Conservation (phyloP, 2,329 filamentous ascomycete genomes). For the Monosporascus sp. region DNA sequence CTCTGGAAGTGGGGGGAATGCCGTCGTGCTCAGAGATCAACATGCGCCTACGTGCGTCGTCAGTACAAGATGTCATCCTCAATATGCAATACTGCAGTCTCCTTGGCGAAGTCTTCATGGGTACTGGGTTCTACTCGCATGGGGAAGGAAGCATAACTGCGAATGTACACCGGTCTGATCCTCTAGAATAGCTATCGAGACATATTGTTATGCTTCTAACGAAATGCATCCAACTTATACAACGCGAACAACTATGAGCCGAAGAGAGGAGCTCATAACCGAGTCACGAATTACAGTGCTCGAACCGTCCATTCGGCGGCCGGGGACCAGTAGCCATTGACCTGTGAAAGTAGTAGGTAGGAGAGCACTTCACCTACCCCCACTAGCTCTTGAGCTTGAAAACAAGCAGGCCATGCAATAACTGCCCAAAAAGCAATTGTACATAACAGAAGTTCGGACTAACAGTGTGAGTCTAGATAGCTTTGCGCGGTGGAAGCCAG, state of each 20-base stretch:
- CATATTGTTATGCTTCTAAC: neutral
- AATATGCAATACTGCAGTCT: neutral
- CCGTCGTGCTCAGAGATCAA: neutral
- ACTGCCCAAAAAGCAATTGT: neutral
- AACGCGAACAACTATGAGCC: too few relatives aligned
- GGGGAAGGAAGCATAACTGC: neutral
- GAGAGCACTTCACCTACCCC: neutral
- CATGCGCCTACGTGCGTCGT: neutral
- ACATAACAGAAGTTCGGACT: neutral
- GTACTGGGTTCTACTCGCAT: neutral
- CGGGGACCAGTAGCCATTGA: neutral
- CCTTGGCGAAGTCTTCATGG: neutral
- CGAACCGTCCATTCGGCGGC: too few relatives aligned
- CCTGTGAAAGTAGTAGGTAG: neutral
- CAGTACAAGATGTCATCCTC: neutral
- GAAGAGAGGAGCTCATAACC: too few relatives aligned
- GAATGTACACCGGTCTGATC: neutral
- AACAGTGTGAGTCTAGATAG: neutral
- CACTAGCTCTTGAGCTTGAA: neutral
- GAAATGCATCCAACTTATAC: too few relatives aligned
- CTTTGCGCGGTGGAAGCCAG: neutral
- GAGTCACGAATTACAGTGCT: too few relatives aligned
- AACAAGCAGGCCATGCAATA: neutral
- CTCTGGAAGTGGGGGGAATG: neutral
- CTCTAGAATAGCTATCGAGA: neutral